Evolutionary conservation across 371 early-diverging fungal species (phyloP).

Genomic region (Massospora cicadina): DNA sequence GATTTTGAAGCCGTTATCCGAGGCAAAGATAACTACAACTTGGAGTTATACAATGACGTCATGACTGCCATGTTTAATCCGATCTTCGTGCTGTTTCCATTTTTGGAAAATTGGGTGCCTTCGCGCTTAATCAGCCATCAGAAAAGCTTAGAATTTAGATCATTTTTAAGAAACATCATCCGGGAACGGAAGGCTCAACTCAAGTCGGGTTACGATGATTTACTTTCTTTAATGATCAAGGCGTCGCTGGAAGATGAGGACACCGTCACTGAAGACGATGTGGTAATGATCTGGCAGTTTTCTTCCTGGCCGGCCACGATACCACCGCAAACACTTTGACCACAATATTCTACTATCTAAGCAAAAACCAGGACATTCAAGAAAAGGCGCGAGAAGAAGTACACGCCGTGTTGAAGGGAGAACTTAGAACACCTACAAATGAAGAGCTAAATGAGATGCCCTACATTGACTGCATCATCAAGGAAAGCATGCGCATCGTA

Average conservation of each 20-base stretch:
- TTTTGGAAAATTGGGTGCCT: neutral
- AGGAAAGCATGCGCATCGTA: constrained; percentile 6
- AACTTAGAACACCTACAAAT: neutral
- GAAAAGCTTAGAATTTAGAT: neutral
- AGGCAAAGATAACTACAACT: neutral
- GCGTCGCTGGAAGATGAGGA: neutral
- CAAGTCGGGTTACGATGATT: neutral
- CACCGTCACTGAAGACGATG: constrained; percentile 4
- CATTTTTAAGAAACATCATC: neutral
- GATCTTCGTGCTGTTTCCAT: neutral
- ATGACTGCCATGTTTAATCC: constrained; percentile 13
- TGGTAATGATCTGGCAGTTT: neutral
- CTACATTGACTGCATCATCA: constrained; percentile 3
- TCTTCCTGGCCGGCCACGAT: constrained; percentile 11
- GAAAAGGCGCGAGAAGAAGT: neutral
- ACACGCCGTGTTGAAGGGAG: neutral
- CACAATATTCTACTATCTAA: neutral
- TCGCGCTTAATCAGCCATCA: neutral
- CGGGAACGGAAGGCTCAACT: neutral
- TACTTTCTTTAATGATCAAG: constrained; percentile 1
- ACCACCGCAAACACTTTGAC: constrained; percentile 9
- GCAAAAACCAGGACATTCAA: constrained; percentile 8
- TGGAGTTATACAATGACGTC: constrained; percentile 32
- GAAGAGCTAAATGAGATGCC: constrained; percentile 4
- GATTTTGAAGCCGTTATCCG: constrained; percentile 3